phyloP scores from a whole-genome alignment of 805 yeast species.

The Lipomyces sp. region DNA sequence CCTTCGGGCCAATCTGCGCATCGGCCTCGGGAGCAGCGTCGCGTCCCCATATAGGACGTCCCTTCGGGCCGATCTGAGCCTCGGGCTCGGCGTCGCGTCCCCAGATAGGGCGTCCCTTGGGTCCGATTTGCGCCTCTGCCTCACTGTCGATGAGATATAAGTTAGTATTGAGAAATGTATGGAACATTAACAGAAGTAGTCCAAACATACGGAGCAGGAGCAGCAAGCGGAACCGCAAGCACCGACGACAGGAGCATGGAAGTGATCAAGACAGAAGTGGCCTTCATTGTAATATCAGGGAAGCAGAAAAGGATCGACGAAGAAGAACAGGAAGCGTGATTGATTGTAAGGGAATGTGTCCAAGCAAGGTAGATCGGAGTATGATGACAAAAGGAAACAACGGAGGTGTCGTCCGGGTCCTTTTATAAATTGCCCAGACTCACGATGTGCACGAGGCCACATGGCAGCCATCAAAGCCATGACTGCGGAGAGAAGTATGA shows the following conservation, averaged over 20 bases:
- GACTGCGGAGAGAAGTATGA: too few species aligned
- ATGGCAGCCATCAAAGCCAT: too few species aligned
- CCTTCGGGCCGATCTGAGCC: slow-evolving; percentile 1
- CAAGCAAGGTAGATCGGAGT: too few species aligned
- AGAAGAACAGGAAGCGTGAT: not conserved
- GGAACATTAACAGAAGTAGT: too few species aligned
- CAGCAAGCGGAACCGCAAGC: slow-evolving; percentile 10
- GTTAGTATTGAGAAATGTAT: too few species aligned
- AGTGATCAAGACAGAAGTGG: not conserved
- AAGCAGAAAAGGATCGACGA: not conserved
- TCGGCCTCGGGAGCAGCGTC: slow-evolving; percentile 12
- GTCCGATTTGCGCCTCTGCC: too few species aligned
- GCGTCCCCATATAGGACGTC: slow-evolving; percentile 1
- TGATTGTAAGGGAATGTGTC: too few species aligned
- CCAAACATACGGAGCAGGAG: slow-evolving; percentile 9
- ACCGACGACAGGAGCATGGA: slow-evolving; percentile 1
- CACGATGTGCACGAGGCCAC: too few species aligned
- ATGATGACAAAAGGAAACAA: too few species aligned
- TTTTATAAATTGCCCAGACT: too few species aligned
- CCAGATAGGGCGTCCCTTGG: slow-evolving; percentile 10
- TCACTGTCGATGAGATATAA: too few species aligned
- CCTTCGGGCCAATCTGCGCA: not conserved
- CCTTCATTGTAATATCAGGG: slow-evolving; percentile 3
- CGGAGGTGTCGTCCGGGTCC: too few species aligned
- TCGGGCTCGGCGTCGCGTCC: slow-evolving; percentile 22